Base-by-base conservation (phyloP, 2,329 filamentous ascomycete species). In the Diaporthe ampelina region DNA sequence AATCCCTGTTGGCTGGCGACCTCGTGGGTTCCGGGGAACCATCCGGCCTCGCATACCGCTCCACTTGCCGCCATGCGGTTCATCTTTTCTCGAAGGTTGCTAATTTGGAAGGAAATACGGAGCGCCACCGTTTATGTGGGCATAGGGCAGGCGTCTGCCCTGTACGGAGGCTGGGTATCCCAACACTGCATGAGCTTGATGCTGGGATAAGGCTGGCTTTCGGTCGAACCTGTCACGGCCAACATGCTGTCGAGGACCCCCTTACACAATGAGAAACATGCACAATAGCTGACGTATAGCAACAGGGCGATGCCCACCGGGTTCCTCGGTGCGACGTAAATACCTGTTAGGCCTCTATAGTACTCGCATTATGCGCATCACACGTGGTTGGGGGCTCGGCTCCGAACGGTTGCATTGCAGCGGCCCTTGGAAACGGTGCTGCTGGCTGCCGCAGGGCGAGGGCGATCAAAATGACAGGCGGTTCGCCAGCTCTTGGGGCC, bases 51-150 rank as follows among this genome's bases (percentile, higher is more conserved):
- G 57, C 69, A 63, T 61, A 70, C 24, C 48, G 45, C 35, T 72
- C 74, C 74, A 75, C 71, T 59, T 75, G 70, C 71, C 65, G 71
- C 74, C 57, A 58, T 70, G 40, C 40, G 71, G 40, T 70, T 75
- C 70, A 73, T 75, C 65, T 75, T 75, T 73, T 75, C 74, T 74
- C 71, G 65, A 73, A 75, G 50, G 65, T 54, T 75, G 65, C 71
- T 70, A 70, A 73, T 73, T 73, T 70, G 65, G 57, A 69, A 54
- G 52, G 48, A 54, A 48, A 57, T 35, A 73, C 57, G 45, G 69
- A 63, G 45, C 37, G 32, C 58, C 69, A 59, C 69, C 69, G 58
- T 43, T 72, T 72, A 32, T 43, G 57, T 72, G 69, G 69, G 45
- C 48, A 63, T 21, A 24, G 56, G 58, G 54, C 45, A 48, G 43